Evolutionary conservation across 108 stramenopile genomes (phyloP).

Genomic region (Nitzschia sp.): DNA sequence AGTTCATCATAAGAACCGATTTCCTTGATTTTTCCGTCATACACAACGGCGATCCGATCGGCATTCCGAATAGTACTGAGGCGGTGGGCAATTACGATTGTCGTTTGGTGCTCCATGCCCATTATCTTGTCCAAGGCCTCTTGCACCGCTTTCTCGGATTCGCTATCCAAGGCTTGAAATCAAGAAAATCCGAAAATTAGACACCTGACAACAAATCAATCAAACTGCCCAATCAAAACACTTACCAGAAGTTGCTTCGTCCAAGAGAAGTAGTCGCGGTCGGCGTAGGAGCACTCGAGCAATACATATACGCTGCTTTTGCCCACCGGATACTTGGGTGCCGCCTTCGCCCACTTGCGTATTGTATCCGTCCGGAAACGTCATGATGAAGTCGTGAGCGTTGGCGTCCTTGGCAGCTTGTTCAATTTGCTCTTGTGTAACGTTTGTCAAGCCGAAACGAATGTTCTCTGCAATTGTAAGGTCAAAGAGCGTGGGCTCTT

Average conservation of each 20-base stretch:
- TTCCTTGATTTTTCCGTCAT: slow-evolving; percentile 63
- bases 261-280: slow-evolving; percentile 84
- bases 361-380: slow-evolving; percentile 55
- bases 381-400: slow-evolving; percentile 86
- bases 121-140: slow-evolving; percentile 84
- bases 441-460: slow-evolving; percentile 62
- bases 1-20: slow-evolving; percentile 91
- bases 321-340: slow-evolving; percentile 65
- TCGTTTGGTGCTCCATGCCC: slow-evolving; percentile 57
- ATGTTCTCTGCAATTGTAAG: slow-evolving; percentile 92
- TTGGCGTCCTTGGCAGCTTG: slow-evolving; percentile 88
- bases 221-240: too few species aligned
- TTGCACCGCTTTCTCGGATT: slow-evolving; percentile 82
- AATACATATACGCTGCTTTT: slow-evolving; percentile 84
- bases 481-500: slow-evolving; percentile 93
- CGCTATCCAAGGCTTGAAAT: slow-evolving; percentile 88
- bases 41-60: slow-evolving; percentile 77
- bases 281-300: slow-evolving; percentile 87
- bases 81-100: slow-evolving; percentile 86
- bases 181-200: too few species aligned
- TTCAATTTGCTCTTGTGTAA: slow-evolving; percentile 64
- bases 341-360: slow-evolving; percentile 63
- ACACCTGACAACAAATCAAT: too few species aligned
- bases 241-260: slow-evolving; percentile 87
- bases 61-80: slow-evolving; percentile 82